Base-by-base conservation (phyloP, 805 yeast genomes). In the Metschnikowia anglica region DNA sequence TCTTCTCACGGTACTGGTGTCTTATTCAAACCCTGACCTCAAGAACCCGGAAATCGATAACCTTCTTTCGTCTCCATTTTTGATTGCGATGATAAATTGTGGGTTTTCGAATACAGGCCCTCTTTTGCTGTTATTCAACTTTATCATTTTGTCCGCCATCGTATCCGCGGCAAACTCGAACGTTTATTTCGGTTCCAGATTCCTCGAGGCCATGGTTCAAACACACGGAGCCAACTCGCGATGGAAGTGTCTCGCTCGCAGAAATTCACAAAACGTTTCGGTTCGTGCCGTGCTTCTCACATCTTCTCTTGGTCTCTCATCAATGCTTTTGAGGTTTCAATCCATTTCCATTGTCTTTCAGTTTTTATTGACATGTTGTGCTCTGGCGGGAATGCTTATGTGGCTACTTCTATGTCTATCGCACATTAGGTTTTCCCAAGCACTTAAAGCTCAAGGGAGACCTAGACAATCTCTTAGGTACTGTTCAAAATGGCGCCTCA, bases 151-250 rank as follows among this genome's bases (percentile, higher is more conserved):
- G n/a, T 34, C 50, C 10, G 54, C 60, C 12, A 51, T 59, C 20
- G 21, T 59, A 16, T 55, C 60, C 12, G 64, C 64, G 2, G 64
- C 64, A 16, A 59, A 59, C 43, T 58, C 63, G n/a, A 60, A 59
- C 31, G 50, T 59, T 2, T 59, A 58, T 41, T 57, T 58, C 41
- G 63, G 65, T 1, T 54, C 61, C 15, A 29, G 62, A 23, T 55
- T 55, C 33, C 46, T 60, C 12, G 39, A 51, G 13, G 47, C 60
- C 7, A 49, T 58, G 37, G 48, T 46, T 4, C 41, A 43, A 21
- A 33, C 52, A 6, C 48, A 41, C 15, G 43, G 32, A 1, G 4
- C 31, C 5, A 18, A 17, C 13, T 16, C 43, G 2, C 4, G 24
- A 13, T 32, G 35, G 47, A 6, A 39, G 36, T 2, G 39, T 32